A percentile compares a stretch with the other conserved stretches of the same genome.
Conservation (phyloP, 345 rosid genomes). For the Eucalyptus viminalis region DNA sequence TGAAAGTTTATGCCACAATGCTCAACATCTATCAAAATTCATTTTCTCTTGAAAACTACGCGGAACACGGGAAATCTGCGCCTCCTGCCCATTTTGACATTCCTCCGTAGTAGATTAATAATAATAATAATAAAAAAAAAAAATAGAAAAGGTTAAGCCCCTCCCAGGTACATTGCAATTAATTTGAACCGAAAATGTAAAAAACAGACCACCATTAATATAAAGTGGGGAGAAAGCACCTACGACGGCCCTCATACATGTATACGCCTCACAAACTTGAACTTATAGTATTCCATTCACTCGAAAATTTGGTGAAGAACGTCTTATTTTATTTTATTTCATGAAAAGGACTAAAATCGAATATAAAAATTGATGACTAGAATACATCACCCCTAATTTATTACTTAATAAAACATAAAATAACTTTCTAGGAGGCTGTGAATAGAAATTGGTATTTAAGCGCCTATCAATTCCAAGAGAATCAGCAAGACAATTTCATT, state of each 20-base stretch:
- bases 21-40: background rate
- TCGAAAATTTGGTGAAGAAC: background rate
- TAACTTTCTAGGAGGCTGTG: background rate
- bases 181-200: background rate
- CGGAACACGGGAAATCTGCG: no score
- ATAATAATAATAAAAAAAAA: no score
- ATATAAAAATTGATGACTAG: background rate
- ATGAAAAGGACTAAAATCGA: background rate
- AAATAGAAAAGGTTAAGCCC: background rate
- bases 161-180: background rate
- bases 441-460: background rate
- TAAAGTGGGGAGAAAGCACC: background rate
- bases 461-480: background rate
- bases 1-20: background rate
- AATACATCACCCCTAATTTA: background rate
- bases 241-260: background rate
- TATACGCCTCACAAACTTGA: background rate
- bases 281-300: background rate
- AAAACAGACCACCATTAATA: background rate
- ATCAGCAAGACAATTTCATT: background rate
- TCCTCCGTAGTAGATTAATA: background rate
- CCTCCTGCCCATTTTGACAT: background rate
- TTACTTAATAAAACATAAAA: background rate
- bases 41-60: background rate
- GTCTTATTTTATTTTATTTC: background rate